Base-by-base conservation (phyloP, 1,284 basidiomycete species). In the Irpex rosettiformis region DNA sequence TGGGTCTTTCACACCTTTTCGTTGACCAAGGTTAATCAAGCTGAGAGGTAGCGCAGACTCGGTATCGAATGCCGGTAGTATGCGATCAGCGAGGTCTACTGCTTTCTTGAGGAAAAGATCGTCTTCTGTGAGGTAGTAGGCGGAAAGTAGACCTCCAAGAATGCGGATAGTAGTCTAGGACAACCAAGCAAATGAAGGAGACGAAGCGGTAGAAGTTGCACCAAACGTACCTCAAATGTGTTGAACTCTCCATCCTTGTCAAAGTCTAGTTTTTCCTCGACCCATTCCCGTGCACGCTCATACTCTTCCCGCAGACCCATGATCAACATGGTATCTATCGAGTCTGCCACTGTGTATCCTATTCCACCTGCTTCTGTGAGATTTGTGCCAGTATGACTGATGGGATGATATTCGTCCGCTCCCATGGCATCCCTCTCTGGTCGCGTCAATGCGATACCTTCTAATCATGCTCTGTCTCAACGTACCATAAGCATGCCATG, bases 391-490 rank as follows among this genome's bases (percentile, higher is more conserved):
- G 73, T 74, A 58, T 79, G 79, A 52, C 82, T 83, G 22, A 96
- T 80, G 0, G 94, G 93, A 67, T 95, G 91, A 65, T 93, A 94
- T 70, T 95, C 92, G 72, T 96, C 94, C 58, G 79, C 80, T 1
- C 94, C 94, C 85, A 92, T 94, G 0, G 93, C 94, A 71, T 96
- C 86, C 55, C 84, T 78, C 74, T 94, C 93, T 93, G 76, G 49
- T 67, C 61, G 21, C 49, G 59, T 74, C 67, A 78, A 58, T 62
- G 66, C 54, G 63, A 1, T 13, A 22, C 18, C 16, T 16, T 28
- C 45, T 42, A 18, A n/a, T 28, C 27, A 22, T 56, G 10, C 18
- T 56, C 54, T 30, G 60, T 57, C 29, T 10, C 61, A 30, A 70
- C 71, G 58, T 61, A 89, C 90, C 90, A 70, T 94, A 94, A 24